Percentiles rank a stretch among this genome's conserved stretches.
phyloP scores from a whole-genome alignment of 1,284 basidiomycete genomes.

The Rhizoctonia solani region DNA sequence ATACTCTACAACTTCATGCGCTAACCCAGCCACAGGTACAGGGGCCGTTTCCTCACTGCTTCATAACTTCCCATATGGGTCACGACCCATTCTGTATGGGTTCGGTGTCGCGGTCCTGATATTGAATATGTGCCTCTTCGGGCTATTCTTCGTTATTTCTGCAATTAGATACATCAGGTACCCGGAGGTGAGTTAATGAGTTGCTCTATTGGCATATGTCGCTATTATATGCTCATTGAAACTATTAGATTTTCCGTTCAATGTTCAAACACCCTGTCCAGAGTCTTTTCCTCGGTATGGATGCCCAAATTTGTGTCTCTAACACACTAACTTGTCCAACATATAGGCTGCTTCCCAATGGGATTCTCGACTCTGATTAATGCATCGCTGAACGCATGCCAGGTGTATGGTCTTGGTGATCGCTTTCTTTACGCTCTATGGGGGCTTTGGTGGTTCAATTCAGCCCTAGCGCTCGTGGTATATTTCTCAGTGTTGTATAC shows the following conservation, averaged over 20 bases:
- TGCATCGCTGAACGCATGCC: constrained; percentile 4
- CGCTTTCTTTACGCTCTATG: neutral
- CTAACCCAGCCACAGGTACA: neutral
- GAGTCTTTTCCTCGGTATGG: constrained; percentile 17
- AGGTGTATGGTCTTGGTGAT: constrained; percentile 9
- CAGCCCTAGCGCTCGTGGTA: neutral
- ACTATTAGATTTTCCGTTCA: neutral
- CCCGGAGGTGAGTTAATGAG: constrained; percentile 20
- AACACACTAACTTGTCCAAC: neutral
- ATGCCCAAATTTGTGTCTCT: neutral
- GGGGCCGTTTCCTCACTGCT: constrained; percentile 7
- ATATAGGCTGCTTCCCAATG: constrained; percentile 18
- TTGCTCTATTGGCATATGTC: neutral
- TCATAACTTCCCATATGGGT: constrained; percentile 17
- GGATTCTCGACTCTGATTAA: constrained; percentile 30
- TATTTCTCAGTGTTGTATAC: constrained; percentile 16
- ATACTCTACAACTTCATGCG: neutral
- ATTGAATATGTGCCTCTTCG: constrained; percentile 6
- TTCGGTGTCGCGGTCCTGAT: neutral
- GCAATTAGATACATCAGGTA: neutral
- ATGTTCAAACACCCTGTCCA: constrained; percentile 19
- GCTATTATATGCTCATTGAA: neutral
- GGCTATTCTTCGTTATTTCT: neutral
- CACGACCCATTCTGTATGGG: neutral
- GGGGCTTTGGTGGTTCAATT: constrained; percentile 20